These are phyloP conservation scores for Colletotrichum tropicale DNA, from an alignment of 2,329 filamentous ascomycete species.

Conservation along the genomic window DNA sequence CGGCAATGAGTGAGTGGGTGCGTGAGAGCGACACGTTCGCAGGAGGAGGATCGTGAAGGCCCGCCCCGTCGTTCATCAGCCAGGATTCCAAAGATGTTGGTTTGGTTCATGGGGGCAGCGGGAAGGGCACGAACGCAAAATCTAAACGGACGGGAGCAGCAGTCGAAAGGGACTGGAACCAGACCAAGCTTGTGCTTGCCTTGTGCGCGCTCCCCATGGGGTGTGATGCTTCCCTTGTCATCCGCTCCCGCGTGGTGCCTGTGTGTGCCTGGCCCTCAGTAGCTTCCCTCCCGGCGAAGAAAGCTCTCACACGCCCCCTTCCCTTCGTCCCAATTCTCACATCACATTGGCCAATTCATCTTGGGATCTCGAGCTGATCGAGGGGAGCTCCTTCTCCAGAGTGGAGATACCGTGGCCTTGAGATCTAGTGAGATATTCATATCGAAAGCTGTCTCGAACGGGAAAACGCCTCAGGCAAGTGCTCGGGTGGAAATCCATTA, in stretches of 20 bases:
- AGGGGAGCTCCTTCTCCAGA: not conserved
- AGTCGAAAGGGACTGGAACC: not conserved
- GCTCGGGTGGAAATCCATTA: not conserved
- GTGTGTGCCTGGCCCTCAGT: not conserved
- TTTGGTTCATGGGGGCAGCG: not conserved
- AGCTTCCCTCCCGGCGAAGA: not conserved
- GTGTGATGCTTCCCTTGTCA: conserved; percentile 3
- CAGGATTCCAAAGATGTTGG: not conserved
- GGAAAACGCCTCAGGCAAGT: not conserved
- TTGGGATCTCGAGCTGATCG: not conserved
- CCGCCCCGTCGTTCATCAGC: not conserved
- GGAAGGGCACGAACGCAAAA: not conserved
- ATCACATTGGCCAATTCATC: conserved; percentile 18
- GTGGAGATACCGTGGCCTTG: not conserved
- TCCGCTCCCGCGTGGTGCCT: not conserved
- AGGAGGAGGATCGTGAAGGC: not conserved
- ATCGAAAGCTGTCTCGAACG: not conserved
- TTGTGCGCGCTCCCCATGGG: not conserved
- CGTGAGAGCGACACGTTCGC: not conserved
- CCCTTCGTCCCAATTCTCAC: conserved; percentile 9
- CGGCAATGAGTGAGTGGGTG: not conserved
- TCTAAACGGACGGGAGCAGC: not conserved
- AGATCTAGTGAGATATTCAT: not conserved
- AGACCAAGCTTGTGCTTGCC: not conserved
- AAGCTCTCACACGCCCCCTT: not conserved